Evolutionary conservation across 768 basidiomycete genomes (phyloP), one percentile per base, ranked within the genome.

Genomic region (Hypholoma sublateritium): DNA sequence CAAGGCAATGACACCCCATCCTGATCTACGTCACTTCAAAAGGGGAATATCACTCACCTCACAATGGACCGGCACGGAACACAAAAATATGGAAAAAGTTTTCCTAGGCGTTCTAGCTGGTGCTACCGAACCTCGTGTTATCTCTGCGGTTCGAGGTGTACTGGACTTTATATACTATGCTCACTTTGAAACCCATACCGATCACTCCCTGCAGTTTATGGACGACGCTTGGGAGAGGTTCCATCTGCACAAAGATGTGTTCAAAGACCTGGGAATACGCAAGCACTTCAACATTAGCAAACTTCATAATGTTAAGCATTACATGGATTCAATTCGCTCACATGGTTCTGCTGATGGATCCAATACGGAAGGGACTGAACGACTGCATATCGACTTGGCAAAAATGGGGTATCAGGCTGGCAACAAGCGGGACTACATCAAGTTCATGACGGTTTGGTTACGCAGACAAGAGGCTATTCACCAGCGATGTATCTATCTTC

Each of bases 61-160:
- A 7, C 77, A 80, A 53, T 77, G 74, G 75, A 78, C 78, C 0
- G 79, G 79, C 1, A 69, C 62, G 0, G 77, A 82, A 60, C 67
- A 74, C 53, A 75, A 77, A 48, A 62, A 68, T 0, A 74, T 77
- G 69, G 65, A 73, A 53, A 68, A 68, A 34, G 66, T 73, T 3
- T 73, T 76, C 50, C 19, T 73, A 2, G 68, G 67, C 0, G 32
- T 72, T 1, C n/a, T 80, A 0, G 67, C 69, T 2, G 70, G 70
- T 5, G 65, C 57, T 16, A 50, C 57, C 0, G 50, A 67, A 24
- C 42, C 45, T 5, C 47, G 37, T 2, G 70, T 72, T 3, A n/a
- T 72, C 0, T 19, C 16, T 0, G 69, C 64, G 0, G 66, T 65
- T 0, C 62, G 55, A 1, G 70, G 66, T 0, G n/a, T 75, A 5